These are phyloP conservation scores for Candida smagusa DNA, from an alignment of 1,139 yeast species.

Conservation along the genomic window DNA sequence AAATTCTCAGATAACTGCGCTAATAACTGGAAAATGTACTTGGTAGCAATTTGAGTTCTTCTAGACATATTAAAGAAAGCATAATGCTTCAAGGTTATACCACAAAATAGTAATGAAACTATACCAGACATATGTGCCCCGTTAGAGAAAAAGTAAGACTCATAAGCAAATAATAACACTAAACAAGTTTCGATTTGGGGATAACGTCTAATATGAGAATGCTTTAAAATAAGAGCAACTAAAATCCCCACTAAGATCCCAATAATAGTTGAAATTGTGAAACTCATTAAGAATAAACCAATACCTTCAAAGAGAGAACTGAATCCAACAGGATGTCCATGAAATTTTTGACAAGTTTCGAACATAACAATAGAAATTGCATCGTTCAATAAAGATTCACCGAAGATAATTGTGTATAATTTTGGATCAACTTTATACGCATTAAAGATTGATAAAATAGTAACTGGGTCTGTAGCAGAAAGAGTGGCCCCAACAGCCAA, in stretches of 20 bases:
- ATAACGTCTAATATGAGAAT: constrained; percentile 86
- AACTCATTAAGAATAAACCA: constrained; percentile 89
- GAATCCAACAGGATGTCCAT: constrained; percentile 74
- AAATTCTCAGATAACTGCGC: constrained; percentile 97
- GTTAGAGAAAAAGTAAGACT: constrained; percentile 93
- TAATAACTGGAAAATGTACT: constrained; percentile 86
- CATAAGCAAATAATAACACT: constrained; percentile 87
- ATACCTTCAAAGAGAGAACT: constrained; percentile 89
- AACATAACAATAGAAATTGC: constrained; percentile 99
- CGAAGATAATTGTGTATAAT: constrained; percentile 92
- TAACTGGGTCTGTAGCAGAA: constrained; percentile 98
- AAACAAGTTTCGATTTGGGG: constrained; percentile 96
- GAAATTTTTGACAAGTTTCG: constrained; percentile 96
- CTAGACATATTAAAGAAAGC: constrained; percentile 97
- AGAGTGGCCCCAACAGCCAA: constrained; percentile 96
- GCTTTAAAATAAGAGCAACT: constrained; percentile 87
- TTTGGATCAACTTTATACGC: constrained; percentile 98
- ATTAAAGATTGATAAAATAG: constrained; percentile 91
- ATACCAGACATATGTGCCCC: constrained; percentile 99
- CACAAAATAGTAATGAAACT: constrained; percentile 91
- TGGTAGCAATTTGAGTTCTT: constrained; percentile 93
- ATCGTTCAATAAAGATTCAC: constrained; percentile 92
- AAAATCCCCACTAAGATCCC: constrained; percentile 86
- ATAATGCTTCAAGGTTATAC: constrained; percentile 93
- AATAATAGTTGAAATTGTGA: constrained; percentile 86